Evolutionary conservation across 208 protist species (phyloP), one percentile per base, ranked within the genome.

Genomic region (Giardia muris): DNA sequence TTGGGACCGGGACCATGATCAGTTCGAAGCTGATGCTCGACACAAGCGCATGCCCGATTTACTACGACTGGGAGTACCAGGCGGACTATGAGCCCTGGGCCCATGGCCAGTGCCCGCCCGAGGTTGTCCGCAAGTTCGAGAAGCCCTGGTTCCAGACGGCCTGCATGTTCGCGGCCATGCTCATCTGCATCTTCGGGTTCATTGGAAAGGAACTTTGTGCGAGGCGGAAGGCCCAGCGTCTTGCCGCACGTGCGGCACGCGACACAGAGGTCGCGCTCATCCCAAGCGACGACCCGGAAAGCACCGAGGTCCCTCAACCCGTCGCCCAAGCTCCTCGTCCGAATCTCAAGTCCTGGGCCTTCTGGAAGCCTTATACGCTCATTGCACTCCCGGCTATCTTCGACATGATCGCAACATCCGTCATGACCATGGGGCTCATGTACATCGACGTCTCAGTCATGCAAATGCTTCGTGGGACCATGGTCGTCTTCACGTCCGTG

Each of bases 401-500:
- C 0, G 96, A 97, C 91, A 95, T 97, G 87, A 57, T 95, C 0
- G 96, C 96, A 0, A 96, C 94, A 46, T 95, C 96, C 19, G 92
- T 97, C n/a, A 96, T 97, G 92, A 96, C 95, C 92, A 93, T 97
- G 19, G 96, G 96, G 86, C 94, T 97, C 87, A 95, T 95, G 43
- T 95, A 96, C 42, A 97, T 97, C 30, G 94, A 95, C 92, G 96
- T 96, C 3, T 97, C 95, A n/a, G 94, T 97, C 2, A 97, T 96
- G 90, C 96, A 97, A 94, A 97, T 97, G 96, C 94, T 98, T 88
- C 95, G 96, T 92, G 97, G 96, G 1, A 94, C 96, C 30, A 96
- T 96, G 46, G 94, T 97, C 39, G 93, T 97, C 86, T 98, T 97
- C 93, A 95, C 96, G 10, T 95, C 94, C 43, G 46, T 96, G 44